phyloP scores from a whole-genome alignment of 768 basidiomycete species.

The Leccinum fibrillosum region DNA sequence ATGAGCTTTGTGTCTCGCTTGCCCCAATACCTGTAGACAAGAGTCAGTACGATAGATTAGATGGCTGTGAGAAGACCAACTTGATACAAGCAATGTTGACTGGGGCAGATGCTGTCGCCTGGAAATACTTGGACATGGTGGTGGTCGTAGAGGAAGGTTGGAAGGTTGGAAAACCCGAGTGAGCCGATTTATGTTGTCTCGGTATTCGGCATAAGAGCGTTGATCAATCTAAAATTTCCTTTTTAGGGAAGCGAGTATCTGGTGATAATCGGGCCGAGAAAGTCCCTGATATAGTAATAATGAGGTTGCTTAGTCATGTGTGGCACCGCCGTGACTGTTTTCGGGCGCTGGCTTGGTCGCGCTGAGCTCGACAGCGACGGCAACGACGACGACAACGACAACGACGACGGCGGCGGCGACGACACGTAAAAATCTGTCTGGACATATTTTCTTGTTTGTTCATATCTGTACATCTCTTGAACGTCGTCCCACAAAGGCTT shows the following conservation, averaged over 20 bases:
- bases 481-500: not conserved
- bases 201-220: constrained; percentile 3
- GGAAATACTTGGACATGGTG: constrained; percentile 56
- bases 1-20: constrained; percentile 95
- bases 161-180: not conserved
- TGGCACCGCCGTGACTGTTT: constrained; percentile 18
- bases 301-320: constrained; percentile 17
- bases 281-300: constrained; percentile 11
- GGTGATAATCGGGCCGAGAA: constrained; percentile 11
- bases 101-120: constrained; percentile 89
- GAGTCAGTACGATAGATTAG: constrained; percentile 3
- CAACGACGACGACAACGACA: constrained; percentile 9
- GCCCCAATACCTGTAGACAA: constrained; percentile 86
- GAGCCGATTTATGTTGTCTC: constrained; percentile 11
- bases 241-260: constrained; percentile 3
- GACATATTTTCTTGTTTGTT: constrained; percentile 19
- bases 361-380: constrained; percentile 20
- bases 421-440: constrained; percentile 14
- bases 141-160: constrained; percentile 12
- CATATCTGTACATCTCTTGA: constrained; percentile 14
- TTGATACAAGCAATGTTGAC: constrained; percentile 99
- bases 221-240: constrained; percentile 11
- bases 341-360: constrained; percentile 25
- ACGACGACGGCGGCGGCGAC: constrained; percentile 11
- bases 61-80: constrained; percentile 39